Evolutionary conservation across 306 rosid species (phyloP).

Genomic region (Bauhinia variegata): DNA sequence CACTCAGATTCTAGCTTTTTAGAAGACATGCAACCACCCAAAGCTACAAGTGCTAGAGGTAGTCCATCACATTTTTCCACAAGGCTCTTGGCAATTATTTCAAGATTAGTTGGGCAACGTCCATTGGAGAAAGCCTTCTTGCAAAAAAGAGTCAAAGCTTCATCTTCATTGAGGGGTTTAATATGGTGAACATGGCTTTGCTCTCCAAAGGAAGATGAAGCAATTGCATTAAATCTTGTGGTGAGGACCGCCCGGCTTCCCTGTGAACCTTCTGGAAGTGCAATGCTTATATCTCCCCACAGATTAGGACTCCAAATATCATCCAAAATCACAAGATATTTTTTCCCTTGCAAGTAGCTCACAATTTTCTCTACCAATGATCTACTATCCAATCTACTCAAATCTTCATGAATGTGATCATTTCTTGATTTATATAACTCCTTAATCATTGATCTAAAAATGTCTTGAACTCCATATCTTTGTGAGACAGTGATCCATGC

Average conservation of each 20-base stretch:
- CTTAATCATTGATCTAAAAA: not conserved
- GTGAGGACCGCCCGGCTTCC: not conserved
- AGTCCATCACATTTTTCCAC: not conserved
- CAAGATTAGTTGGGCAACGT: not conserved
- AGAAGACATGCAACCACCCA: not conserved
- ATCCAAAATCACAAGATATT: not conserved
- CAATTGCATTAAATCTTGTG: not conserved
- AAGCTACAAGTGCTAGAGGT: constrained; percentile 3
- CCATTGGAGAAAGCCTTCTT: not conserved
- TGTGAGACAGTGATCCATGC: not conserved
- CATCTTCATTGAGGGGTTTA: not conserved
- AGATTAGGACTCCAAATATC: not conserved
- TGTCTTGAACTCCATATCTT: not conserved
- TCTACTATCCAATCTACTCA: not conserved
- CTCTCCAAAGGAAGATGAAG: not conserved
- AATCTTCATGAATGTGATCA: not conserved
- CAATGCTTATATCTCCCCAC: not conserved
- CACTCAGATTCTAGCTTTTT: not conserved
- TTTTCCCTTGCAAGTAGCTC: not conserved
- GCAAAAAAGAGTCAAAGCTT: not conserved
- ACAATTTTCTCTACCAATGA: not conserved
- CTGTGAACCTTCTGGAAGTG: not conserved
- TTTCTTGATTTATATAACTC: not conserved
- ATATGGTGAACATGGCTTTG: not conserved
- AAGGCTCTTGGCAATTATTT: not conserved